Conservation (phyloP, 2,329 filamentous ascomycete species). For the Talaromyces sp. region DNA sequence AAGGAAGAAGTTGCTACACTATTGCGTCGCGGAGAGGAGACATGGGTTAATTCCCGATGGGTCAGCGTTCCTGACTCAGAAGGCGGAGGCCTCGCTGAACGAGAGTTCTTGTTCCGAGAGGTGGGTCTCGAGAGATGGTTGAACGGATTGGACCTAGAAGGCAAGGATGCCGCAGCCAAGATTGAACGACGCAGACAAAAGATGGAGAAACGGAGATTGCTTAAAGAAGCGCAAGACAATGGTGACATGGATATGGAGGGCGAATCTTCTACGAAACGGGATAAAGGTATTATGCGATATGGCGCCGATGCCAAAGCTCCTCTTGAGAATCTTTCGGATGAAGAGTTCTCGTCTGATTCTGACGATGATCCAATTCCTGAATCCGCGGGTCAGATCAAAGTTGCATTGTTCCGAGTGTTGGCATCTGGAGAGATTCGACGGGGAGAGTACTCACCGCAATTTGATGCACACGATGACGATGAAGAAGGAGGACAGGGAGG, state of each 20-base stretch:
- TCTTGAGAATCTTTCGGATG: constrained; percentile 69
- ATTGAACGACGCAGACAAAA: constrained; percentile 61
- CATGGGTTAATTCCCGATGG: constrained; percentile 98
- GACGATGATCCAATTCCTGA: constrained; percentile 86
- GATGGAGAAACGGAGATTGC: constrained; percentile 82
- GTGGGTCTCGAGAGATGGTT: constrained; percentile 95
- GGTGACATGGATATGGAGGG: constrained; percentile 44
- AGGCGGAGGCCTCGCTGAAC: constrained; percentile 89
- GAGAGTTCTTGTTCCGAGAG: constrained; percentile 95
- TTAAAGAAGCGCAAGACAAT: constrained; percentile 56
- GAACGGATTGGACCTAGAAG: constrained; percentile 91
- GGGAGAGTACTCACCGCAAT: constrained; percentile 96
- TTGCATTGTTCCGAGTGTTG: constrained; percentile 90
- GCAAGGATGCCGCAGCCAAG: constrained; percentile 83
- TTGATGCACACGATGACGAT: constrained; percentile 93
- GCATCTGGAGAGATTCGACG: constrained; percentile 97
- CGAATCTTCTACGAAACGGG: constrained; percentile 28
- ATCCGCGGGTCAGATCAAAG: constrained; percentile 95
- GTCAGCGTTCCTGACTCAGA: constrained; percentile 89
- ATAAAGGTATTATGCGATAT: constrained; percentile 69
- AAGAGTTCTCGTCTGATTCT: constrained; percentile 67
- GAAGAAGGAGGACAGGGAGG: constrained; percentile 61
- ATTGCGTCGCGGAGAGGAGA: constrained; percentile 88
- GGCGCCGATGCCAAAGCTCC: constrained; percentile 72
- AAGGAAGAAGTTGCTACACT: constrained; percentile 98